phyloP scores from a whole-genome alignment of 148 eudicot species.

The Cornus kousa region DNA sequence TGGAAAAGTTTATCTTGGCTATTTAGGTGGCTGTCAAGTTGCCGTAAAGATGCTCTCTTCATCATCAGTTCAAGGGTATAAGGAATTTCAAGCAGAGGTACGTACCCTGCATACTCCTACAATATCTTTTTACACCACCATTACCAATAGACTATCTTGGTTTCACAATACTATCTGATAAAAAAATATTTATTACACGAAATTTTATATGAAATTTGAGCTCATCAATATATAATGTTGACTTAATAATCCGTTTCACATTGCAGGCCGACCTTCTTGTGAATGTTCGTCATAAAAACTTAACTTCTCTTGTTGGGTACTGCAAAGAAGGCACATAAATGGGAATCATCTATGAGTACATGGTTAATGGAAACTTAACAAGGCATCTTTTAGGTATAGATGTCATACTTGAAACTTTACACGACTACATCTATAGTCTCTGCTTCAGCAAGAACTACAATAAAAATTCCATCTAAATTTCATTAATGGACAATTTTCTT shows the following conservation, averaged over 20 bases:
- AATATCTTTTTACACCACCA: too few relatives aligned
- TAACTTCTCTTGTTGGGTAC: conserved; percentile 24
- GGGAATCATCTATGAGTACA: conserved; percentile 28
- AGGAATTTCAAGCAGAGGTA: conserved; percentile 26
- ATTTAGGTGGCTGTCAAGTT: conserved; percentile 9
- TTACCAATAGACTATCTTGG: too few relatives aligned
- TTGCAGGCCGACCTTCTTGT: too few relatives aligned
- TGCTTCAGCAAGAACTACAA: too few relatives aligned
- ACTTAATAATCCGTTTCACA: too few relatives aligned
- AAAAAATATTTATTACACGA: too few relatives aligned
- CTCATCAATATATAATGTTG: too few relatives aligned
- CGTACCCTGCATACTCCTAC: not conserved
- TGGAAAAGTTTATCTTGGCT: conserved; percentile 30
- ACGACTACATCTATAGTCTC: too few relatives aligned
- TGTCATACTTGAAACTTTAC: not conserved
- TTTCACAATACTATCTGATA: too few relatives aligned
- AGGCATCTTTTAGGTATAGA: conserved; percentile 16
- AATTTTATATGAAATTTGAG: too few relatives aligned
- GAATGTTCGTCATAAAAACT: conserved; percentile 12
- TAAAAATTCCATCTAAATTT: too few relatives aligned
- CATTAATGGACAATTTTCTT: too few relatives aligned
- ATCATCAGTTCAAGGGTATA: conserved; percentile 18
- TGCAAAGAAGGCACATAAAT: conserved; percentile 13
- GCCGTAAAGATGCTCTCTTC: conserved; percentile 21
- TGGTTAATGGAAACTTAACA: conserved; percentile 25